Evolutionary conservation across 2,329 filamentous ascomycete species (phyloP), one percentile per base, ranked within the genome.

Genomic region (Phaeophleospora eucalypticola): DNA sequence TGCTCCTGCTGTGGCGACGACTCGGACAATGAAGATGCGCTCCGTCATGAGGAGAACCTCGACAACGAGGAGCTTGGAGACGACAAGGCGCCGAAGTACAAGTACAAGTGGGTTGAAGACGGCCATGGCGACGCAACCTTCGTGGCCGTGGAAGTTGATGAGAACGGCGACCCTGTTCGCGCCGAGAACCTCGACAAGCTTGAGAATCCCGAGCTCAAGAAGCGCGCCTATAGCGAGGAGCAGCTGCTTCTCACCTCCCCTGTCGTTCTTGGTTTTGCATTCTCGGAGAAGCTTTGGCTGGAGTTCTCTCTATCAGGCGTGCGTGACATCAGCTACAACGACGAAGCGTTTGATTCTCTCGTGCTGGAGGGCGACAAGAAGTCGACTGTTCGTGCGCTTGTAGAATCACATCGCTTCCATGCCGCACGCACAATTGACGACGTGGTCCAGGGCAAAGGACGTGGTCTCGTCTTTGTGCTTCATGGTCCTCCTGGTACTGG

Each of bases 241-340:
- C 87, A 95, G 57, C 84, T 93, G 18, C 73, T 95, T 4, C 84
- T 94, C 40, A 83, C 89, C 2, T 91, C 87, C 2, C 86, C 89
- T 0, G 83, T 94, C 0, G 87, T 95, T 0, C 77, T 94, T 1
- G 90, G 89, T 0, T 95, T 95, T 59, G 81, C 87, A 1, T 94
- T 95, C 65, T 82, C 81, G 1, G 88, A 95, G 68, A 95, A 95
- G 69, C 74, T 88, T 8, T 96, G 89, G 90, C 78, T 95, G 0
- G 88, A 95, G 64, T 89, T 95, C 59, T 83, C 82, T 0, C 83
- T 96, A 16, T 87, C 85, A 0, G 83, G 84, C 1, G 78, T 95
- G 52, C 79, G 80, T 36, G 86, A 94, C 3, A 91, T 95, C 52
- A 77, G 82, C 29, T 95, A 87, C 87, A 91, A 95, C 59, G 81